A percentile compares a stretch with the other conserved stretches of the same genome.
Evolutionary conservation across 1,139 yeast genomes (phyloP).

Genomic region (Geotrichum fermentans): DNA sequence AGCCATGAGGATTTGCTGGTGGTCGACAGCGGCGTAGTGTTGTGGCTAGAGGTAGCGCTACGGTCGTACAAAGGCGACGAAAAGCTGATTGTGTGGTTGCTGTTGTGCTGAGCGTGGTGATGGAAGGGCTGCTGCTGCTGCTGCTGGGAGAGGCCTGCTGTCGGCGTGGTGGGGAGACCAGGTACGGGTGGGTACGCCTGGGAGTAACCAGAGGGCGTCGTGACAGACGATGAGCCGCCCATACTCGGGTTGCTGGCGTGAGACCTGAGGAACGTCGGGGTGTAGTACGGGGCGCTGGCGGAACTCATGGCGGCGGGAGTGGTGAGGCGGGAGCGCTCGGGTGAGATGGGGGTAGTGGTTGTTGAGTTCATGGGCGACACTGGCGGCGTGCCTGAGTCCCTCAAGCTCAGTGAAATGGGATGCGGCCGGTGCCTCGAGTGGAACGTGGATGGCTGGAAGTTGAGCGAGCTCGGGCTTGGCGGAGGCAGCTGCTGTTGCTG

Average conservation of each 20-base stretch:
- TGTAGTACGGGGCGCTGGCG: not conserved
- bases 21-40: conserved; percentile 29
- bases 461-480: conserved; percentile 1
- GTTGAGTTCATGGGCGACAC: conserved; percentile 15
- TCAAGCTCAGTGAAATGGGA: conserved; percentile 40
- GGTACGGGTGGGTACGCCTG: conserved; percentile 24
- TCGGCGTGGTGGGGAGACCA: conserved; percentile 24
- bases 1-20: conserved; percentile 32
- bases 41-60: conserved; percentile 26
- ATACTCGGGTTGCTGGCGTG: not conserved
- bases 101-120: not conserved
- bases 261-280: conserved; percentile 1
- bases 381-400: conserved; percentile 2
- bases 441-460: conserved; percentile 9
- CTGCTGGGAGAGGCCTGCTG: conserved; percentile 2
- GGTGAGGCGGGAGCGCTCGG: conserved; percentile 8
- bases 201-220: conserved; percentile 3
- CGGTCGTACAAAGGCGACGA: conserved; percentile 11
- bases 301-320: not conserved
- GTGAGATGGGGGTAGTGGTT: conserved; percentile 8
- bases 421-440: conserved; percentile 37
- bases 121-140: conserved; percentile 14
- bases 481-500: conserved; percentile 14
- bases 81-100: not conserved
- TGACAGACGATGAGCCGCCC: conserved; percentile 1